Evolutionary conservation across 108 stramenopile species (phyloP).

Genomic region (Cyclotella cryptica): DNA sequence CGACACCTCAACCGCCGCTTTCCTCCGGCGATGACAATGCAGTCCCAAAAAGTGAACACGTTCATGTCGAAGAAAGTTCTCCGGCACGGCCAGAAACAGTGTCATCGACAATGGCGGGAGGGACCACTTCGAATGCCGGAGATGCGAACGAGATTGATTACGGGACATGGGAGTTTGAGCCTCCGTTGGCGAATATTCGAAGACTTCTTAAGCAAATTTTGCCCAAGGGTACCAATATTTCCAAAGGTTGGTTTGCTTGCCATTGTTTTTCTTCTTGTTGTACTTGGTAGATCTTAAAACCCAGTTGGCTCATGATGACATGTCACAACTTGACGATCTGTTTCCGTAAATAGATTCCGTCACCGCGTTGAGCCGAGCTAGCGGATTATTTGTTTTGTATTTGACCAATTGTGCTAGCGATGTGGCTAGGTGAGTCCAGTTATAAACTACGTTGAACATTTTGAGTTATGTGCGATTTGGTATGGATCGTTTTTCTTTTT

Average conservation of each 20-base stretch:
- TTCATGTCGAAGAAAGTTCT: no score
- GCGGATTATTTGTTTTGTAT: constrained; percentile 88
- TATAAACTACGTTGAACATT: not conserved
- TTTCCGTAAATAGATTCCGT: constrained; percentile 1
- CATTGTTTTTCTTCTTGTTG: not conserved
- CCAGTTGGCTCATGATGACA: not conserved
- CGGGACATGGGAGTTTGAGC: constrained; percentile 16
- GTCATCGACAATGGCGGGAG: no score
- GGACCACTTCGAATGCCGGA: no score
- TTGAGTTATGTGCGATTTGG: not conserved
- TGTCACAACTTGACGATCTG: not conserved
- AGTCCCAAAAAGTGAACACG: no score
- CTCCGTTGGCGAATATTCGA: constrained; percentile 70
- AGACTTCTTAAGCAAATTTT: constrained; percentile 77
- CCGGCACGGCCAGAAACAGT: no score
- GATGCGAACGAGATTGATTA: not conserved
- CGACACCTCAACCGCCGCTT: no score
- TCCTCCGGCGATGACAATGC: no score
- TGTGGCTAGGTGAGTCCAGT: constrained; percentile 52
- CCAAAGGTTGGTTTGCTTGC: constrained; percentile 69
- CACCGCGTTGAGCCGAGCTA: constrained; percentile 76
- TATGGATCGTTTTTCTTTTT: not conserved
- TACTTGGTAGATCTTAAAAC: not conserved
- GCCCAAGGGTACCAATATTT: constrained; percentile 75
- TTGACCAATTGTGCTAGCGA: constrained; percentile 86